A percentile compares a stretch with the other conserved stretches of the same genome.
These are phyloP conservation scores for Mollisia scopiformis DNA, from an alignment of 2,329 filamentous ascomycete genomes.

Conservation along the genomic window DNA sequence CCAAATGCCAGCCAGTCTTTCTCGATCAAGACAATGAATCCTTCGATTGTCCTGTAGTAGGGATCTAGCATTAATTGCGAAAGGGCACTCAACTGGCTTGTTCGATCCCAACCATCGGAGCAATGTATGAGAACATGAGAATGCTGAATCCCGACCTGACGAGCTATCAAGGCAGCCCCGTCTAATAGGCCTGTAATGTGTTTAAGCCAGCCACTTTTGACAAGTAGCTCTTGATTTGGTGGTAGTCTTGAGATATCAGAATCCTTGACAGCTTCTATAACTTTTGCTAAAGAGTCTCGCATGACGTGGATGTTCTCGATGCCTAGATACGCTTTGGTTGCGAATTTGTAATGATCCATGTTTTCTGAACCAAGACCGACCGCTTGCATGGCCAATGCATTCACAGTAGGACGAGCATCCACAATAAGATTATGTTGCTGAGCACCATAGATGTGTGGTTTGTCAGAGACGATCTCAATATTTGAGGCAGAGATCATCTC, in stretches of 20 bases:
- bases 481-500: slow-evolving; percentile 61
- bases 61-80: slow-evolving; percentile 94
- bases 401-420: slow-evolving; percentile 91
- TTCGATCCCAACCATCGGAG: slow-evolving; percentile 98
- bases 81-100: slow-evolving; percentile 88
- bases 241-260: slow-evolving; percentile 83
- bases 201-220: slow-evolving; percentile 87
- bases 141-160: slow-evolving; percentile 87
- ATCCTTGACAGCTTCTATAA: slow-evolving; percentile 89
- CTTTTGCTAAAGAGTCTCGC: slow-evolving; percentile 85
- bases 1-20: slow-evolving; percentile 99
- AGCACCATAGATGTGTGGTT: slow-evolving; percentile 79
- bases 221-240: slow-evolving; percentile 79
- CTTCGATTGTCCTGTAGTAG: slow-evolving; percentile 91
- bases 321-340: slow-evolving; percentile 87
- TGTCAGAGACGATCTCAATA: slow-evolving; percentile 54
- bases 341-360: slow-evolving; percentile 95
- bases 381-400: slow-evolving; percentile 92
- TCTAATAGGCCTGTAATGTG: slow-evolving; percentile 86
- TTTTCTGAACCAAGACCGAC: slow-evolving; percentile 94
- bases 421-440: slow-evolving; percentile 95
- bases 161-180: slow-evolving; percentile 81
- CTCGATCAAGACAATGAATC: slow-evolving; percentile 91
- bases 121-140: slow-evolving; percentile 97
- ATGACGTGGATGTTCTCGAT: slow-evolving; percentile 99